Evolutionary conservation across 768 basidiomycete species (phyloP).

Genomic region (Leccinum arenicola): DNA sequence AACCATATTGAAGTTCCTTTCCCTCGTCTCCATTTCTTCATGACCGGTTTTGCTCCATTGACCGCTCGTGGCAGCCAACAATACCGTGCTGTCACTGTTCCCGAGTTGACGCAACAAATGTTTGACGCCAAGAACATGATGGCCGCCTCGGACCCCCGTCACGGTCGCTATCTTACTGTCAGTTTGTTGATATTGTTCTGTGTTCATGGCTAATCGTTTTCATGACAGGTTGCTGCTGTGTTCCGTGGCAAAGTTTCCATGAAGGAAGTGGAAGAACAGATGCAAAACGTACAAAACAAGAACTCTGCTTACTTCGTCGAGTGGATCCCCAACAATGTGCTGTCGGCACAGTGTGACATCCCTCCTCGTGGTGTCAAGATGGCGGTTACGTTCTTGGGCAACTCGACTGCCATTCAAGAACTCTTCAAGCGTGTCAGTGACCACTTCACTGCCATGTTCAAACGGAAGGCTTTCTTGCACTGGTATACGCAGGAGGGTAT

Average conservation of each 20-base stretch:
- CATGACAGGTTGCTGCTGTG: conserved; percentile 74
- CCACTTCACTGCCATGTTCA: conserved; percentile 99
- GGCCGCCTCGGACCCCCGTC: conserved; percentile 95
- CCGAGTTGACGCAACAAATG: conserved; percentile 98
- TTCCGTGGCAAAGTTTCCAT: conserved; percentile 99
- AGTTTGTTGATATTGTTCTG: conserved; percentile 17
- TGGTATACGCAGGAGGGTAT: conserved; percentile 99
- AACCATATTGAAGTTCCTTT: conserved; percentile 69
- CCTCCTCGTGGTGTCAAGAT: conserved; percentile 94
- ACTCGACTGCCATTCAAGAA: conserved; percentile 96
- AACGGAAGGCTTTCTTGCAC: conserved; percentile 97
- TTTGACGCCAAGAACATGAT: conserved; percentile 99
- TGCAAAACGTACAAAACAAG: conserved; percentile 97
- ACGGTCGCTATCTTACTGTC: conserved; percentile 96
- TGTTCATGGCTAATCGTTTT: not conserved
- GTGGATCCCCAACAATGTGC: conserved; percentile 99
- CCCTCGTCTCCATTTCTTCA: conserved; percentile 99
- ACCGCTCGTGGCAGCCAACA: conserved; percentile 92
- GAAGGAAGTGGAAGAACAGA: conserved; percentile 99
- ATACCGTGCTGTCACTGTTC: conserved; percentile 95
- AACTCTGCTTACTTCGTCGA: conserved; percentile 98
- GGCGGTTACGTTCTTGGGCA: conserved; percentile 97
- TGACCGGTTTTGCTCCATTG: conserved; percentile 93
- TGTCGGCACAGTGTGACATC: conserved; percentile 98
- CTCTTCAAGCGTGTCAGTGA: conserved; percentile 98